These are phyloP conservation scores for Fagus sylvatica DNA, from an alignment of 306 rosid genomes.

Conservation along the genomic window DNA sequence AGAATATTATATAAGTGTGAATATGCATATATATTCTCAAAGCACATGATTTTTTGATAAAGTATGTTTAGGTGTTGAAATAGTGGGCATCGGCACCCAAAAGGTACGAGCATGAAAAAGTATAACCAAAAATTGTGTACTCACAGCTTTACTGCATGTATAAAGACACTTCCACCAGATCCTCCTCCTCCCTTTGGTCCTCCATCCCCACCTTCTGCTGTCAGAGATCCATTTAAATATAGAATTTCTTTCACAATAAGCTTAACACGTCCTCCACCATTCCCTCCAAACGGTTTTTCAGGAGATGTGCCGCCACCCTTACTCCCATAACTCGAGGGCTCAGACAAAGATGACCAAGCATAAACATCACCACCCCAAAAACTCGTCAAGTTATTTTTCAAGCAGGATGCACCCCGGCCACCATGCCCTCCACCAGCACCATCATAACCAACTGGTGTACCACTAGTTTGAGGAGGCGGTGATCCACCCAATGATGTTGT, in stretches of 20 bases:
- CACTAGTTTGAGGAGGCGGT: constrained; percentile 98
- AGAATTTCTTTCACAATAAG: constrained; percentile 68
- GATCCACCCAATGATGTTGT: constrained; percentile 85
- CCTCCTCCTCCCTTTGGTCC: constrained; percentile 91
- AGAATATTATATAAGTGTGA: too few relatives aligned
- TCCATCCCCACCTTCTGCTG: constrained; percentile 87
- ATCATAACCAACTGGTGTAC: constrained; percentile 82
- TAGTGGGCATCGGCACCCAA: constrained; percentile 6
- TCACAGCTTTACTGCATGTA: constrained; percentile 85
- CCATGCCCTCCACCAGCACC: constrained; percentile 99
- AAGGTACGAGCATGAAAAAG: constrained; percentile 20
- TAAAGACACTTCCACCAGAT: constrained; percentile 90
- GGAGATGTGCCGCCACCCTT: constrained; percentile 81
- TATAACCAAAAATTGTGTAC: constrained; percentile 40
- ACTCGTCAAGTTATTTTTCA: constrained; percentile 64
- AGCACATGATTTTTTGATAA: not conserved
- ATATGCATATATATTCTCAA: too few relatives aligned
- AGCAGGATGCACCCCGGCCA: constrained; percentile 97
- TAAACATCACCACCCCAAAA: constrained; percentile 99
- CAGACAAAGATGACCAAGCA: constrained; percentile 86
- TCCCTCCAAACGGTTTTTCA: constrained; percentile 63
- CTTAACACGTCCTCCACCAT: constrained; percentile 92
- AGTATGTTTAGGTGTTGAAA: not conserved
- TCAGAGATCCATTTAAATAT: constrained; percentile 73
- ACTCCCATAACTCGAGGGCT: constrained; percentile 94